Conservation (phyloP, 176 grass and related monocot genomes). For the Ananas comosus region DNA sequence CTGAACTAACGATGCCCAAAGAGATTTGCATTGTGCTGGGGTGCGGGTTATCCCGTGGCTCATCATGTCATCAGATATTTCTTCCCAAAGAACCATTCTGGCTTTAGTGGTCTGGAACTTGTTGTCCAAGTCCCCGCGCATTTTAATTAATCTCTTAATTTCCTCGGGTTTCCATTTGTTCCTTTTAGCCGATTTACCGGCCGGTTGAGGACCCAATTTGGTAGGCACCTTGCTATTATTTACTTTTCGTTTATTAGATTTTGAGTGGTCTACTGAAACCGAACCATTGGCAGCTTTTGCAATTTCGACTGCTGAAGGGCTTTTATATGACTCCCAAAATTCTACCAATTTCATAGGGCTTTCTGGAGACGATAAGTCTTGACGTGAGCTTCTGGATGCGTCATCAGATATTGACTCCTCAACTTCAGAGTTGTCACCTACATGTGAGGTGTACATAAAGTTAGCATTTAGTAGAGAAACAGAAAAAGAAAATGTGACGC, state of each 20-base stretch:
- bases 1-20: conserved; percentile 91
- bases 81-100: conserved; percentile 93
- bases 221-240: conserved; percentile 5
- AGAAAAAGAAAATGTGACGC: background rate
- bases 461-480: background rate
- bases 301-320: conserved; percentile 42
- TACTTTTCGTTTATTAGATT: conserved; percentile 11
- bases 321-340: conserved; percentile 54
- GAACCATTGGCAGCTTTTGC: conserved; percentile 37
- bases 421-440: conserved; percentile 31
- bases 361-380: conserved; percentile 48
- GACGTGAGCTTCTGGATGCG: conserved; percentile 38
- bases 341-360: conserved; percentile 50
- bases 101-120: conserved; percentile 78
- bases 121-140: conserved; percentile 61
- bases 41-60: conserved; percentile 55
- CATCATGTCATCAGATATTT: conserved; percentile 63
- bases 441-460: background rate
- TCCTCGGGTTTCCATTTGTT: conserved; percentile 97
- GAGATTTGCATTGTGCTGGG: conserved; percentile 83
- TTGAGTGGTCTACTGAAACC: conserved; percentile 20
- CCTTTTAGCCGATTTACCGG: conserved; percentile 45
- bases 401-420: conserved; percentile 21
- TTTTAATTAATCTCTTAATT: conserved; percentile 66
- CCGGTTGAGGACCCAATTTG: background rate